A percentile compares a stretch with the other conserved stretches of the same genome.
phyloP scores from a whole-genome alignment of 352 stramenopile genomes.

The Pythium aquatile region DNA sequence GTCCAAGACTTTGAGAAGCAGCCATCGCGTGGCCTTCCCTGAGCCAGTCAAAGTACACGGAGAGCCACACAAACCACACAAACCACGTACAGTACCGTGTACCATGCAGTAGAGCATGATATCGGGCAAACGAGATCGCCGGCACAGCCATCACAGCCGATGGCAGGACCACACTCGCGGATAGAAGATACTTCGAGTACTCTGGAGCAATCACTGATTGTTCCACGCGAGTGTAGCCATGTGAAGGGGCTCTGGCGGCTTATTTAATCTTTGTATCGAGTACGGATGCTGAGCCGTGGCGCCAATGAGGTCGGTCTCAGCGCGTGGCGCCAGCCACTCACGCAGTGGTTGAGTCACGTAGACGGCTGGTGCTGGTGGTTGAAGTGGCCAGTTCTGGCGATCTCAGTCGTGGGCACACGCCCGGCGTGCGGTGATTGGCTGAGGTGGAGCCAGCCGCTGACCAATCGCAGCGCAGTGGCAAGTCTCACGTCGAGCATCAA shows the following conservation, averaged over 20 bases:
- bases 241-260: neutral
- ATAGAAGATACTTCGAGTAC: neutral
- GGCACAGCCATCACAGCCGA: neutral
- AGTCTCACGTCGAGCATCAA: neutral
- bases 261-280: neutral
- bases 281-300: neutral
- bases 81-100: neutral
- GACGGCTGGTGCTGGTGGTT: neutral
- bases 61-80: neutral
- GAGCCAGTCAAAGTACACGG: neutral
- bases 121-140: neutral
- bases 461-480: neutral
- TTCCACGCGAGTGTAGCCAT: neutral
- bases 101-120: neutral
- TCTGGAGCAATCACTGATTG: neutral
- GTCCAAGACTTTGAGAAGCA: neutral
- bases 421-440: neutral
- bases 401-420: neutral
- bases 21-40: neutral
- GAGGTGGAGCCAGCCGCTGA: neutral
- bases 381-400: neutral
- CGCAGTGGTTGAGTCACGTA: neutral
- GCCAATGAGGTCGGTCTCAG: constrained; percentile 1
- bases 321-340: constrained; percentile 2
- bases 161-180: neutral